Evolutionary conservation across 2,329 filamentous ascomycete genomes (phyloP).

Genomic region (Penicillium sp.): DNA sequence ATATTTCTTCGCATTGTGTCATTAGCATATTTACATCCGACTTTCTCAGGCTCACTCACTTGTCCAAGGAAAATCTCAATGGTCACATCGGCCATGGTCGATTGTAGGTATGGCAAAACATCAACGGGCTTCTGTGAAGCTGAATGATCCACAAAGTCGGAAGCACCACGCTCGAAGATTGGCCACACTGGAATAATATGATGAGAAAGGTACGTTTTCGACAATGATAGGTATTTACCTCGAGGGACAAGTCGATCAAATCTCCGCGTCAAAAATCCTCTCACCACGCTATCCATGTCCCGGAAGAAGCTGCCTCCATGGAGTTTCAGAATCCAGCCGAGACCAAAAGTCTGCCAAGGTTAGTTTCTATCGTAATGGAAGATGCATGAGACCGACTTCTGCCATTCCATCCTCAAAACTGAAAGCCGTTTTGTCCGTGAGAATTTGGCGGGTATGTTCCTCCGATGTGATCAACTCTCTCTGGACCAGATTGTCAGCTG

Average conservation of each 20-base stretch:
- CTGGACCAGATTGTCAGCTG: neutral
- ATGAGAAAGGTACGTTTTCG: too few species aligned
- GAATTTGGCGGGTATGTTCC: neutral
- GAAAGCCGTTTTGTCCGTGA: neutral
- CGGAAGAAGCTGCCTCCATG: conserved; percentile 1
- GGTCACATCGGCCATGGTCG: conserved; percentile 1
- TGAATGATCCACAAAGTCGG: too few species aligned
- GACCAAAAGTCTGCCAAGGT: neutral
- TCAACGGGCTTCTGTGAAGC: neutral
- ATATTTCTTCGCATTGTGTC: neutral
- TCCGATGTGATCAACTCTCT: neutral
- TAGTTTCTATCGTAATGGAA: too few species aligned
- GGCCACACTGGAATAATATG: conserved; percentile 1
- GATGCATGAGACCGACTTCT: conserved; percentile 1
- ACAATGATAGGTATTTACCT: neutral
- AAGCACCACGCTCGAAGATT: neutral
- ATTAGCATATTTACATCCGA: neutral
- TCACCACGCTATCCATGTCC: conserved; percentile 1
- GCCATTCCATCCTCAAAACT: conserved; percentile 1
- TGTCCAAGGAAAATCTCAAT: conserved; percentile 1
- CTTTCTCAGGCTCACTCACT: too few species aligned
- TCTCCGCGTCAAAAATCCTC: neutral
- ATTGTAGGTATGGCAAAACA: neutral
- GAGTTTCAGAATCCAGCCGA: neutral
- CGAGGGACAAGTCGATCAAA: neutral